Percentiles rank a stretch among this genome's conserved stretches.
phyloP scores from a whole-genome alignment of 2,329 filamentous ascomycete genomes.

The Westerdykella ornata region DNA sequence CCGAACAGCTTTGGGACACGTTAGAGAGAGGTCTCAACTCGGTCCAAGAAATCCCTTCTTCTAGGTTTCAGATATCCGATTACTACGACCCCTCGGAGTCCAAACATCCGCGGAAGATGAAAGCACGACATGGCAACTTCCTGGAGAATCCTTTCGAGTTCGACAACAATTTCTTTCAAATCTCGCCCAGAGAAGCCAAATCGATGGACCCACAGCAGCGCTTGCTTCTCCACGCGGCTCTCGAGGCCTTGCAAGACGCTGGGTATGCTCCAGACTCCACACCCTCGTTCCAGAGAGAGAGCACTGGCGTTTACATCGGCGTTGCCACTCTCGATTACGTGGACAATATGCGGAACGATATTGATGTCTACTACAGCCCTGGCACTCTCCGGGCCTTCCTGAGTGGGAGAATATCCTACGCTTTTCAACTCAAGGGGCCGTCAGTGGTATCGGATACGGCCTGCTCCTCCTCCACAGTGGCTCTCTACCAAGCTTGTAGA shows the following conservation, averaged over 20 bases:
- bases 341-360: conserved; percentile 20
- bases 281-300: conserved; percentile 11
- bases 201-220: conserved; percentile 9
- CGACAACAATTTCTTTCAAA: conserved; percentile 6
- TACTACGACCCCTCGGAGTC: background rate
- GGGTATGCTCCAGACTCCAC: conserved; percentile 16
- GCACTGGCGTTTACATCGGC: conserved; percentile 24
- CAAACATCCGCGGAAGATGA: background rate
- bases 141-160: conserved; percentile 5
- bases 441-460: conserved; percentile 21
- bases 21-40: background rate
- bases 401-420: conserved; percentile 12
- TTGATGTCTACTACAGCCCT: conserved; percentile 1
- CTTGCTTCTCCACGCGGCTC: conserved; percentile 3
- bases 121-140: conserved; percentile 4
- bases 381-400: conserved; percentile 8
- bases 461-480: conserved; percentile 21
- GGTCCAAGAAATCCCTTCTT: background rate
- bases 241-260: conserved; percentile 11
- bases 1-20: background rate
- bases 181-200: conserved; percentile 5
- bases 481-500: conserved; percentile 19
- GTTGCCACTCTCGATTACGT: conserved; percentile 22
- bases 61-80: background rate
- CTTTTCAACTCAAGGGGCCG: conserved; percentile 15